Evolutionary conservation across 805 yeast species (phyloP).

Genomic region (Teunomyces pallodes): DNA sequence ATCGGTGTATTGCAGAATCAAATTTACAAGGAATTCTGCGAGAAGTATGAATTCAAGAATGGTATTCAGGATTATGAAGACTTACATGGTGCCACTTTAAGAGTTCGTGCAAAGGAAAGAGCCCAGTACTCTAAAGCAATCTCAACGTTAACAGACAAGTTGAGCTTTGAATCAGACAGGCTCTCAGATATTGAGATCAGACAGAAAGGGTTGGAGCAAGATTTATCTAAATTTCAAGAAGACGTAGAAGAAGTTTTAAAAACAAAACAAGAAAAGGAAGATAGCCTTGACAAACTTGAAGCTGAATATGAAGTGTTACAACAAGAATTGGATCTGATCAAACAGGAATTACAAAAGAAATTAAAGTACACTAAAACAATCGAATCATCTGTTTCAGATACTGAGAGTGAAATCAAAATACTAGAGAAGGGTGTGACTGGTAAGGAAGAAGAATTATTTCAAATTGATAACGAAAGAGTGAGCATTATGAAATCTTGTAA

Average conservation of each 20-base stretch:
- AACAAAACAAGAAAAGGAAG: slow-evolving; percentile 29
- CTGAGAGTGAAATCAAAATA: slow-evolving; percentile 28
- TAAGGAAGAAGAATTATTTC: slow-evolving; percentile 54
- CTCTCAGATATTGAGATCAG: slow-evolving; percentile 49
- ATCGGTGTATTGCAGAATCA: slow-evolving; percentile 35
- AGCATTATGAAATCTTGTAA: slow-evolving; percentile 69
- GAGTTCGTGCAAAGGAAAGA: slow-evolving; percentile 59
- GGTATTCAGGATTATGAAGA: slow-evolving; percentile 68
- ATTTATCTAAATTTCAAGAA: slow-evolving; percentile 33
- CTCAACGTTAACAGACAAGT: slow-evolving; percentile 55
- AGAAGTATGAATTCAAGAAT: slow-evolving; percentile 47
- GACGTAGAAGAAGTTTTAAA: slow-evolving; percentile 29
- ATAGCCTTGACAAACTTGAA: slow-evolving; percentile 21
- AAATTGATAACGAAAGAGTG: slow-evolving; percentile 52
- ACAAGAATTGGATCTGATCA: neutral
- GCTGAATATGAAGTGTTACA: slow-evolving; percentile 26
- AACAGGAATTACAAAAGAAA: slow-evolving; percentile 14
- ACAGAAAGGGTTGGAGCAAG: slow-evolving; percentile 40
- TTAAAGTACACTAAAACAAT: slow-evolving; percentile 27
- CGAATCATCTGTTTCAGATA: slow-evolving; percentile 37
- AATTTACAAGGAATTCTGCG: slow-evolving; percentile 56
- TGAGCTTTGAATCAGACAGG: slow-evolving; percentile 65
- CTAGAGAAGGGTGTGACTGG: slow-evolving; percentile 33
- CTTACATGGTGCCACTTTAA: slow-evolving; percentile 56
- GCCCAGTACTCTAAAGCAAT: slow-evolving; percentile 62